Base-by-base conservation (phyloP, 2,329 filamentous ascomycete species). In the Diaporthe caulivora region DNA sequence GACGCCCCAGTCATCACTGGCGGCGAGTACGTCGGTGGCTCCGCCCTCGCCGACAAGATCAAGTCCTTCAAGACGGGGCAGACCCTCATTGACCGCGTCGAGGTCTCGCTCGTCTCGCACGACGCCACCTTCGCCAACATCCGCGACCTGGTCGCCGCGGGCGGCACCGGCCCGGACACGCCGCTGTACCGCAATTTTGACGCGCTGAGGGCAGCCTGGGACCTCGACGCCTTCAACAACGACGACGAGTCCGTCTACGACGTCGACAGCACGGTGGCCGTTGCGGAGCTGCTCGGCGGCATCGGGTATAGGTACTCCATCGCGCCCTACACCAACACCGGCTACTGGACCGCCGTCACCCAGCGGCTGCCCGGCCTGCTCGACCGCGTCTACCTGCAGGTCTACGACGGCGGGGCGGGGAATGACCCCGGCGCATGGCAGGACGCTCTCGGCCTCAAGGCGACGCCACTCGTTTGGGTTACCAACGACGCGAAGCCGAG, bases 31-130 rank as follows among this genome's bases (percentile, higher is more conserved):
- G 71, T 73, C 10, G 55, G 75, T 57, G 70, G 73, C 15, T 67
- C 60, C 15, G 78, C 82, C 42, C 81, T 88, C 7, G 83, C 86
- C 49, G 82, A 84, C 42, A 87, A 87, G 77, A 77, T 88, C 2
- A 77, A 77, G 67, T 82, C 81, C 2, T 81, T 84, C 76, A 85
- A 85, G 77, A 79, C 8, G 77, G 76, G 29, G 70, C 67, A 47
- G 11, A 82, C 83, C 1, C 77, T 79, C 31, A 77, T 84, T 37
- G 74, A 81, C 75, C 76, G 83, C 21, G 77, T 84, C 11, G 83
- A 85, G 75, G 80, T 85, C 47, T 84, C 80, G 3, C 67, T 70
- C 24, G 67, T 70, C 26, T 70, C 67, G 24, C 34, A 58, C 37
- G 67, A 70, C 2, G 83, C 83, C 79, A 84, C 84, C 67, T 77